phyloP scores from a whole-genome alignment of 140 eudicot genomes.

The Erigeron philadelphicus region DNA sequence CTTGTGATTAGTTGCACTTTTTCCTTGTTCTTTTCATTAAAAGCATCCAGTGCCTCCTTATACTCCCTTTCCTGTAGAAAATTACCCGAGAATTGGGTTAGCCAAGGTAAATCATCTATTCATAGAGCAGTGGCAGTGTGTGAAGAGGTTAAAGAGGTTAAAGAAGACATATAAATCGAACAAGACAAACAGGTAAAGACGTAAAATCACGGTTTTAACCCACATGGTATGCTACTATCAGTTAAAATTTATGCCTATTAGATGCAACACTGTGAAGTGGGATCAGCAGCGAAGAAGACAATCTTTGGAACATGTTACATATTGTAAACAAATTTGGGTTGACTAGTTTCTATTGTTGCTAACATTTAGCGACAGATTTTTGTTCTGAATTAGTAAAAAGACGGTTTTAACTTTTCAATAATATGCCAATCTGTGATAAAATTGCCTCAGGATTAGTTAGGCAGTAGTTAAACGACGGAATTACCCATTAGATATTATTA shows the following conservation, averaged over 20 bases:
- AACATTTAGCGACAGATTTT: neutral
- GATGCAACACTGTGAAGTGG: neutral
- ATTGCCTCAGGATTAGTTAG: neutral
- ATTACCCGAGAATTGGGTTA: neutral
- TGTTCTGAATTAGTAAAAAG: neutral
- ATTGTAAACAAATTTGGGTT: neutral
- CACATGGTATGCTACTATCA: neutral
- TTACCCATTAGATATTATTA: neutral
- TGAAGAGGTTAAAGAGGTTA: no score
- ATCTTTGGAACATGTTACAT: neutral
- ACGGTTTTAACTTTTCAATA: neutral
- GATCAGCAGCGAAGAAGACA: neutral
- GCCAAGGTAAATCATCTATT: neutral
- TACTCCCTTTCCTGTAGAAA: constrained; percentile 39
- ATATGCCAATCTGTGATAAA: neutral
- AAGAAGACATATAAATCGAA: no score
- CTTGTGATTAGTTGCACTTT: constrained; percentile 42
- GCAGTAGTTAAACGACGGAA: neutral
- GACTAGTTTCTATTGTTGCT: neutral
- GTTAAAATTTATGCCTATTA: neutral
- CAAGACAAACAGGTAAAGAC: neutral
- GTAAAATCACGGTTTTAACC: neutral
- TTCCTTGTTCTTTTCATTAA: constrained; percentile 45
- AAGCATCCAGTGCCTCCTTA: constrained; percentile 38
- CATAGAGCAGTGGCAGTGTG: neutral